phyloP scores from a whole-genome alignment of 2,329 filamentous ascomycete genomes.

The Ambrosiella cleistominuta region DNA sequence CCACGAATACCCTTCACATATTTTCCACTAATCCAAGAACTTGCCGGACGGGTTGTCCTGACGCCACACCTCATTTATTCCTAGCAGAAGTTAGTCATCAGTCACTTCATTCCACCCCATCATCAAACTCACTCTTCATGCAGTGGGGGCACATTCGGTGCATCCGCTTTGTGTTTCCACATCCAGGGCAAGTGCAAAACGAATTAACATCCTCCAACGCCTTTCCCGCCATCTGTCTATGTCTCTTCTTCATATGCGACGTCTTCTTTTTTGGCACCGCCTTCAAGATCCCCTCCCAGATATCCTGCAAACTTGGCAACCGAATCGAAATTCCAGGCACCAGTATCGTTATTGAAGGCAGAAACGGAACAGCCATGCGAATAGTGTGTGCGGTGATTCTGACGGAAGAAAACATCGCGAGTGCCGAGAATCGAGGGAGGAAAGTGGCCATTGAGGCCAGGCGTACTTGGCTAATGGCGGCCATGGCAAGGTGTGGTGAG shows the following conservation, averaged over 20 bases:
- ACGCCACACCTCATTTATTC: slow-evolving; percentile 15
- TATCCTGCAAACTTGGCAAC: slow-evolving; percentile 46
- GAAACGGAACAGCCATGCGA: slow-evolving; percentile 22
- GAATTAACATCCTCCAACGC: slow-evolving; percentile 77
- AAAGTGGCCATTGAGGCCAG: slow-evolving; percentile 6
- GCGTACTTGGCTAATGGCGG: slow-evolving; percentile 5
- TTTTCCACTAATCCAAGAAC: slow-evolving; percentile 9
- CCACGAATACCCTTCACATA: not conserved
- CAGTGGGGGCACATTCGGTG: slow-evolving; percentile 82
- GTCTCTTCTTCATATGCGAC: slow-evolving; percentile 85
- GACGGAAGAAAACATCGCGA: slow-evolving; percentile 6
- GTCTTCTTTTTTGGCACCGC: slow-evolving; percentile 99
- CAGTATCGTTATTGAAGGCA: slow-evolving; percentile 38
- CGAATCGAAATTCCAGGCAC: slow-evolving; percentile 42
- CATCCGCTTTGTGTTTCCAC: slow-evolving; percentile 71
- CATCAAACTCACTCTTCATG: slow-evolving; percentile 50
- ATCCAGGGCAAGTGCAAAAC: slow-evolving; percentile 77
- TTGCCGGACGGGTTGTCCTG: slow-evolving; percentile 14
- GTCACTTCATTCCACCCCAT: not conserved
- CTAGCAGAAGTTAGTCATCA: slow-evolving; percentile 2
- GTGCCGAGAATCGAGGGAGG: slow-evolving; percentile 4
- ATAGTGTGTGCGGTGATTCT: slow-evolving; percentile 7
- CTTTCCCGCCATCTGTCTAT: slow-evolving; percentile 90
- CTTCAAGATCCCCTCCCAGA: slow-evolving; percentile 84
- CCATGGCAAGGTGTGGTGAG: not conserved